Conservation (phyloP, 169 alveolate species). For the Cryptosporidium canis region DNA sequence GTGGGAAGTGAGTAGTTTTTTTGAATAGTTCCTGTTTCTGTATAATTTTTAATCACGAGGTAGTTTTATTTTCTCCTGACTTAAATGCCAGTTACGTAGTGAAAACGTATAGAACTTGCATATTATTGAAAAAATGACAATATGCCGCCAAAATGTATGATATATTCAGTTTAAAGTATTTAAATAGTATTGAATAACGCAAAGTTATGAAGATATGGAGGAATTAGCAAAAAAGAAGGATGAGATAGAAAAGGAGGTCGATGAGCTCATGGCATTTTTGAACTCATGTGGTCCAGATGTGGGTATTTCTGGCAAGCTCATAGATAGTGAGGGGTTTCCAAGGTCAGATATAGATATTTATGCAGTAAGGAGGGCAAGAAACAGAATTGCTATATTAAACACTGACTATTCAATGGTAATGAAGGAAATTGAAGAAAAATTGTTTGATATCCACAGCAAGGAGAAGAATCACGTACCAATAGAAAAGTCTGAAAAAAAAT, state of each 20-base stretch:
- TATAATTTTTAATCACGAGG: too few species aligned
- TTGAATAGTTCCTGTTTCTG: too few species aligned
- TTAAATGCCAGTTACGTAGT: too few species aligned
- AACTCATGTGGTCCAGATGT: slow-evolving; percentile 64
- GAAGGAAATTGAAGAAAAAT: slow-evolving; percentile 44
- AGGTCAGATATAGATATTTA: slow-evolving; percentile 59
- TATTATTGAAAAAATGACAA: too few species aligned
- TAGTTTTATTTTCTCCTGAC: too few species aligned
- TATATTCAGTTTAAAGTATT: not conserved
- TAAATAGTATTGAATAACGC: not conserved
- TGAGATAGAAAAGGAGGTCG: slow-evolving; percentile 49
- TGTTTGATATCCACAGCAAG: slow-evolving; percentile 33
- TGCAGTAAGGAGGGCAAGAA: slow-evolving; percentile 66
- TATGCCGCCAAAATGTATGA: not conserved
- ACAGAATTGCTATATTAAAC: slow-evolving; percentile 41
- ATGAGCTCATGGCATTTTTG: slow-evolving; percentile 28
- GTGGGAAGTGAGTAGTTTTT: too few species aligned
- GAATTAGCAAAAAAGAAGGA: slow-evolving; percentile 28
- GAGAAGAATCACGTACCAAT: slow-evolving; percentile 23
- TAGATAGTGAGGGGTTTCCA: slow-evolving; percentile 70
- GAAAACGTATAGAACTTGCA: too few species aligned
- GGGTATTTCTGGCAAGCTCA: slow-evolving; percentile 40
- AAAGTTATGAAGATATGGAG: slow-evolving; percentile 13
- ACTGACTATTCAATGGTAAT: slow-evolving; percentile 43
- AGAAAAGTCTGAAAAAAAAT: not conserved